Evolutionary conservation across 2,329 filamentous ascomycete species (phyloP).

Genomic region (Aureobasidium uvarum): DNA sequence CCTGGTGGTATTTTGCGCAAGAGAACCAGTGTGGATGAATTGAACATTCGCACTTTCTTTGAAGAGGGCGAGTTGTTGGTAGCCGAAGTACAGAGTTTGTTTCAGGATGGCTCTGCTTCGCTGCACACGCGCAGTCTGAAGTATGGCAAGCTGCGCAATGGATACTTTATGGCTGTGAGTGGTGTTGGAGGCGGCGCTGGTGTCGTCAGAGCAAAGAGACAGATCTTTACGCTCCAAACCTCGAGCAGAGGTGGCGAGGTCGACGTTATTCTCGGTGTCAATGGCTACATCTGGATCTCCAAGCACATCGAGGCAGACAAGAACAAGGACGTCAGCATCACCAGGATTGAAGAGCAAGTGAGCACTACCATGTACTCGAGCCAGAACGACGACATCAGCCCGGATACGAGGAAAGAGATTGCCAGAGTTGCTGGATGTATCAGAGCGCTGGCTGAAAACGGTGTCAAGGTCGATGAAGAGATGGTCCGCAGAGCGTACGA

Average conservation of each 20-base stretch:
- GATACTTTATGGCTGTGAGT: constrained; percentile 77
- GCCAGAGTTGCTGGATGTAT: constrained; percentile 79
- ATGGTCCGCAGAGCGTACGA: constrained; percentile 80
- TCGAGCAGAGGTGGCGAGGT: constrained; percentile 63
- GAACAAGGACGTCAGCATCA: constrained; percentile 64
- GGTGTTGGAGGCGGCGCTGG: constrained; percentile 76
- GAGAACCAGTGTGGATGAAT: constrained; percentile 90
- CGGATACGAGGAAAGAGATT: constrained; percentile 82
- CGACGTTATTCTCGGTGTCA: constrained; percentile 88
- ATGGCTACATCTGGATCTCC: constrained; percentile 94
- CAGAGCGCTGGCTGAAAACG: constrained; percentile 75
- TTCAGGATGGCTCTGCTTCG: constrained; percentile 78
- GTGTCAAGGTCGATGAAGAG: constrained; percentile 84
- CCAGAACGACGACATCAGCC: constrained; percentile 82
- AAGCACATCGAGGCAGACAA: constrained; percentile 67
- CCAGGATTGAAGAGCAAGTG: constrained; percentile 81
- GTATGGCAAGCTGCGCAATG: constrained; percentile 94
- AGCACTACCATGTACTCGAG: constrained; percentile 87
- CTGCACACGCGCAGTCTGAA: constrained; percentile 88
- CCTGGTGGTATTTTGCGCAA: constrained; percentile 90
- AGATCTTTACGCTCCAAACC: constrained; percentile 78
- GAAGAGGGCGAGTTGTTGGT: constrained; percentile 90
- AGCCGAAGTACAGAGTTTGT: constrained; percentile 89
- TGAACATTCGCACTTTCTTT: constrained; percentile 98
- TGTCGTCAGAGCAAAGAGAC: constrained; percentile 77